Evolutionary conservation across 2,329 filamentous ascomycete genomes (phyloP), one percentile per base, ranked within the genome.

Genomic region (Hymenoscyphus repandus): DNA sequence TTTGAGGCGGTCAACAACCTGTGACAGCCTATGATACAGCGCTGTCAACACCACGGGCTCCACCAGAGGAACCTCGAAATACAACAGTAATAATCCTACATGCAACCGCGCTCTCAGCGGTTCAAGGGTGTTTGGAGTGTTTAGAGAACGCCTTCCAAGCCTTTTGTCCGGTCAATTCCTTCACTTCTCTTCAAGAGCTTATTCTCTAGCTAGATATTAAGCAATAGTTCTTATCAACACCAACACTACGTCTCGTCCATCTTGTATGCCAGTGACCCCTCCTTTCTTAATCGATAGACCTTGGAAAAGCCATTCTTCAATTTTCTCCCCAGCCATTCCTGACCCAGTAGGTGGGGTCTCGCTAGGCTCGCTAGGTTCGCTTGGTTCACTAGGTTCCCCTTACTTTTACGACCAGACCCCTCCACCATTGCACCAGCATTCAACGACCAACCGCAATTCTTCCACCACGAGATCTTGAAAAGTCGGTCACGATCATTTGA

Each of bases 401-500:
- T 27, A 27, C 48, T n/a, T 41, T 46, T 41, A 46, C 37, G 27
- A 44, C 38, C 5, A 11, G 38, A 40, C n/a, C n/a, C n/a, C 31
- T 12, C n/a, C 31, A 13, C 20, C 2, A 20, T 34, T 32, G 42
- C 37, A 37, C 37, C 17, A 15, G 30, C 18, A 32, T 18, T 40
- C 27, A 36, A 31, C 43, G 17, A 36, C 40, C 31, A 32, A 31
- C 41, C 11, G 20, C 27, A 34, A n/a, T 15, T 33, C 37, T 18
- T 10, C 27, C 17, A 22, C 4, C 22, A 27, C 22, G 22, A 27
- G 4, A 27, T 27, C 22, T 27, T 27, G 22, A 49, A 52, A 47
- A 52, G 50, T 52, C 50, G 50, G 50, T 52, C 50, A 52, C 50
- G 6, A 43, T n/a, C 22, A 33, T 36, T 50, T 30, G 31, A 41